Evolutionary conservation across 805 yeast genomes (phyloP), one percentile per base, ranked within the genome.

Genomic region (Yamadazyma sp.): DNA sequence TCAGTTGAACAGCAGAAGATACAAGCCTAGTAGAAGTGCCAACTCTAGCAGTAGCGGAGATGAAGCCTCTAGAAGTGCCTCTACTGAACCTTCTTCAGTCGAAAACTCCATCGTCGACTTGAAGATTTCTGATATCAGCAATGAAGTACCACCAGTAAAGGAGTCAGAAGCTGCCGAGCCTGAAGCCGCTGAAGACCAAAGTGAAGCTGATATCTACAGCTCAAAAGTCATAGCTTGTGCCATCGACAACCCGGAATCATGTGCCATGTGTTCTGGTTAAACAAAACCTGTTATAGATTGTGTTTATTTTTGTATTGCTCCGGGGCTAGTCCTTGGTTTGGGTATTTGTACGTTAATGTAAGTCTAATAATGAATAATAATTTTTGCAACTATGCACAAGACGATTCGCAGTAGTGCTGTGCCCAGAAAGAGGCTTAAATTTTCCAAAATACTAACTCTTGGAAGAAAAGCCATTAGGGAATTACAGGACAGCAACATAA

Each of bases 201-300:
- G 46, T 7, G 91, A 82, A 52, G 79, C 71, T 42, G 96, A 91
- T 61, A 91, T 91, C 52, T 93, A 71, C 76, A 87, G 91, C 64
- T 84, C 95, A 17, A 83, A 90, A 66, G 98, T 85, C 22, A 80
- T 91, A 67, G 96, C 96, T 23, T 91, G 99, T 73, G 95, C 97
- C 40, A 89, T 93, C 62, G 82, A 85, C 62, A 91, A 93, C 71
- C 97, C 97, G 42, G 98, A 87, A 70, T 80, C 98, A 35, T 91
- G 99, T 70, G 91, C 91, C 59, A 93, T 93, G 98, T 93, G 99
- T 73, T 91, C 98, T 43, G 98, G 98, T 71, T 93, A 69, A 20
- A 33, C n/a, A n/a, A n/a, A n/a, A n/a, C n/a, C n/a, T n/a, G n/a
- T n/a, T n/a, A n/a, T 18, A 33, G 25, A 33, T 25, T 17, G 29